A percentile compares a stretch with the other conserved stretches of the same genome.
phyloP scores from a whole-genome alignment of 108 stramenopile genomes.

The Pseudonitzschia multistriata region DNA sequence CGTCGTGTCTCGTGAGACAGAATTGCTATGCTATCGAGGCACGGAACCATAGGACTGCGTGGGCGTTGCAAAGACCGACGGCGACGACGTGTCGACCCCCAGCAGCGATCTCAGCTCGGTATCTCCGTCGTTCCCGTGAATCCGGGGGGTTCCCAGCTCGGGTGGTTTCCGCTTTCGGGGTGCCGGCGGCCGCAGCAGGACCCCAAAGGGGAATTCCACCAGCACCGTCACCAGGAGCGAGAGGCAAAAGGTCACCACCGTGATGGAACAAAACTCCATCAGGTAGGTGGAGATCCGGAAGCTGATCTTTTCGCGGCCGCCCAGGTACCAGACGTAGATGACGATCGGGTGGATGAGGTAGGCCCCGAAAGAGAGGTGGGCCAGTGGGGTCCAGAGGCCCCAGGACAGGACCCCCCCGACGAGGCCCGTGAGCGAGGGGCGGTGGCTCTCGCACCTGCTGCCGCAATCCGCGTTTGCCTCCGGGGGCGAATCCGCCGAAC shows the following conservation, averaged over 20 bases:
- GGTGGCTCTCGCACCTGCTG: too few relatives aligned
- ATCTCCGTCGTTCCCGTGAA: too few relatives aligned
- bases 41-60: too few relatives aligned
- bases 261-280: slow-evolving; percentile 35
- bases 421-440: slow-evolving; percentile 6
- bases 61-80: too few relatives aligned
- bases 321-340: slow-evolving; percentile 46
- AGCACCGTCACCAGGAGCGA: slow-evolving; percentile 30
- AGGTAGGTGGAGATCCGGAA: slow-evolving; percentile 36
- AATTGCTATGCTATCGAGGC: too few relatives aligned
- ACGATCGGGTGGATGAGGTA: slow-evolving; percentile 64
- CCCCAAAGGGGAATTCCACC: slow-evolving; percentile 44
- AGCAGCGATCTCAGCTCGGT: too few relatives aligned
- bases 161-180: too few relatives aligned
- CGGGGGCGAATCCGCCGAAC: too few relatives aligned
- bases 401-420: slow-evolving; percentile 33
- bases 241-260: slow-evolving; percentile 39
- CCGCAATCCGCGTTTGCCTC: background rate
- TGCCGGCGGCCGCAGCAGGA: slow-evolving; percentile 14
- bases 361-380: slow-evolving; percentile 44
- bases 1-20: too few relatives aligned
- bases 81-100: too few relatives aligned
- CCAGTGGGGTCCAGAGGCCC: slow-evolving; percentile 51
- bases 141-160: too few relatives aligned
- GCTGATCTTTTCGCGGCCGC: slow-evolving; percentile 31